These are phyloP conservation scores for Geotrichum aggregatum DNA, from an alignment of 1,139 yeast genomes.

Conservation along the genomic window DNA sequence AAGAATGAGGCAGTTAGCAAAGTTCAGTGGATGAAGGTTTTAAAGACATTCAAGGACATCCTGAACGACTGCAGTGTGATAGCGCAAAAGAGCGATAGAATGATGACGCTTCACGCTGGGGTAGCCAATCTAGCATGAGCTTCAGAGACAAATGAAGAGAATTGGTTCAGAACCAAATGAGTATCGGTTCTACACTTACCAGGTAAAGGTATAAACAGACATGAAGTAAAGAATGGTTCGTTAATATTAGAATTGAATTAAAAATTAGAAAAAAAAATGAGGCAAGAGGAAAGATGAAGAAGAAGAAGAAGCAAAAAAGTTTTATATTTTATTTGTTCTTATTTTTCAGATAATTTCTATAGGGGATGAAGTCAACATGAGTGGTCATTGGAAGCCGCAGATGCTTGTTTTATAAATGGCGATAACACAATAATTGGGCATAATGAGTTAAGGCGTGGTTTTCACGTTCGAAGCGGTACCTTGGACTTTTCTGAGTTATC, in stretches of 20 bases:
- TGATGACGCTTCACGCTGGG: too few species aligned
- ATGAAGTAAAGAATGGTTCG: neutral
- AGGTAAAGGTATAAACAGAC: slow-evolving; percentile 12
- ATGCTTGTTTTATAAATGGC: neutral
- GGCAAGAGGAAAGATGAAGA: neutral
- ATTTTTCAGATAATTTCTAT: neutral
- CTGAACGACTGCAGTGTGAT: too few species aligned
- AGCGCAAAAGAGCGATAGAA: too few species aligned
- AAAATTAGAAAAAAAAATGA: neutral
- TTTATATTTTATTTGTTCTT: neutral
- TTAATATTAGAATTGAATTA: neutral
- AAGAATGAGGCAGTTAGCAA: neutral
- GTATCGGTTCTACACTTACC: too few species aligned
- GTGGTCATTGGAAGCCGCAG: too few species aligned
- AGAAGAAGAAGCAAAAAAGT: neutral
- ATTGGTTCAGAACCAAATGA: too few species aligned
- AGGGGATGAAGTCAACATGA: neutral
- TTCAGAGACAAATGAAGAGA: neutral
- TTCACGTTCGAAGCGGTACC: too few species aligned
- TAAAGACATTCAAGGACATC: too few species aligned
- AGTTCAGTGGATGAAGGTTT: too few species aligned
- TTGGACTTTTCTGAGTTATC: too few species aligned
- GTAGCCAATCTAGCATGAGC: neutral
- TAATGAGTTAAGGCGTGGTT: too few species aligned
- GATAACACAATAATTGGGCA: neutral